Percentiles rank a stretch among this genome's conserved stretches.
These are phyloP conservation scores for Colletotrichum sp. DNA, from an alignment of 2,329 filamentous ascomycete species.

Conservation along the genomic window DNA sequence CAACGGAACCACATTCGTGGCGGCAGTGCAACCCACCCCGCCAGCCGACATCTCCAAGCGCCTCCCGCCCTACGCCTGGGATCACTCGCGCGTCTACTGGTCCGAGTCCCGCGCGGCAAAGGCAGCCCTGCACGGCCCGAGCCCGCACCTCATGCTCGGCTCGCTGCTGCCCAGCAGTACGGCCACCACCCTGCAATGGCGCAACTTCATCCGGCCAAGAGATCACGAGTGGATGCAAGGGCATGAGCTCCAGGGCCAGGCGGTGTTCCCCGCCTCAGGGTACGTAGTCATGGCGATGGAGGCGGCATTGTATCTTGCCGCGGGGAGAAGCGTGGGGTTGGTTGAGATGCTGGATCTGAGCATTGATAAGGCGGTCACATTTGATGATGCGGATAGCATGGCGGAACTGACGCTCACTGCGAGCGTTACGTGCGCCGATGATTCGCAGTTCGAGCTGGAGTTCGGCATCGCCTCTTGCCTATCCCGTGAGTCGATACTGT, in stretches of 20 bases:
- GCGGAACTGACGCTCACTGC: not conserved
- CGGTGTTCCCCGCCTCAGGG: conserved; percentile 48
- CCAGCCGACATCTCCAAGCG: not conserved
- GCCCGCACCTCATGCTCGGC: conserved; percentile 37
- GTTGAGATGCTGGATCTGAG: not conserved
- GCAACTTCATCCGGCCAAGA: conserved; percentile 26
- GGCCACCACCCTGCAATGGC: not conserved
- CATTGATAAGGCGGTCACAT: not conserved
- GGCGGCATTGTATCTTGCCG: conserved; percentile 29
- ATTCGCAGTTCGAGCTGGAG: not conserved
- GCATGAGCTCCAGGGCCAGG: conserved; percentile 36
- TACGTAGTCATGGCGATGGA: conserved; percentile 50
- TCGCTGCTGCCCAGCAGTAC: not conserved
- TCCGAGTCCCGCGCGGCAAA: conserved; percentile 16
- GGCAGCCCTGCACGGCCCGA: not conserved
- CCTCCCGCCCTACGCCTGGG: conserved; percentile 46
- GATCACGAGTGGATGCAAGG: conserved; percentile 37
- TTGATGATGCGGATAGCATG: not conserved
- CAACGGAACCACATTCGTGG: not conserved
- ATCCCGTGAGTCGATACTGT: not conserved
- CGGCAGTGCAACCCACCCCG: not conserved
- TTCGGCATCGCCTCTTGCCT: not conserved
- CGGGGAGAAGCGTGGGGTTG: not conserved
- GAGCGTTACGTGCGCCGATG: not conserved
- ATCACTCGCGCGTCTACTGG: conserved; percentile 39